Base-by-base conservation (phyloP, 2,329 filamentous ascomycete genomes). In the Hortaea sp. region DNA sequence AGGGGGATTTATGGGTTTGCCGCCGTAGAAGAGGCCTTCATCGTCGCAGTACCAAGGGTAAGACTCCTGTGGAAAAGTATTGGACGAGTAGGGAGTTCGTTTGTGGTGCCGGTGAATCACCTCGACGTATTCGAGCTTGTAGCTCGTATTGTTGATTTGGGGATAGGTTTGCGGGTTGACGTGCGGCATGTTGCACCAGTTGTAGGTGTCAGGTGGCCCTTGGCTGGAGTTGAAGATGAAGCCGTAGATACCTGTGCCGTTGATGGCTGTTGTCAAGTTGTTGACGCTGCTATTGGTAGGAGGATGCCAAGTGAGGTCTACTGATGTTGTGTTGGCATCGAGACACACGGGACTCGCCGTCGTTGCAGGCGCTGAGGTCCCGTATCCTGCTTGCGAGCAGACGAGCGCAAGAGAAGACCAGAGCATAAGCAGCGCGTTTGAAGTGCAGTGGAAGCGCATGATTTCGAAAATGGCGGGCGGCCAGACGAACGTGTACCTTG, bases 171-270 rank as follows among this genome's bases (percentile, higher is more conserved):
- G 64, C 20, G 63, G 67, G 30, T 85, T 75, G n/a, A 85, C 82
- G 66, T 90, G 87, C 1, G 87, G 86, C 85, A 92, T 92, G 59
- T 92, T 89, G 66, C 86, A 92, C 73, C 74, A 90, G 63, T 90
- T 88, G 65, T 89, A 89, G 1, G 68, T 73, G 35, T 59, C 79
- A 78, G 64, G 85, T 82, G 34, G 69, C 59, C 5, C 60, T 59
- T 45, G 72, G 66, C 0, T 84, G 31, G 75, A 74, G 58, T 87
- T 80, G 66, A 82, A 92, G 12, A 85, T 73, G 61, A 88, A 89
- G 1, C 83, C 85, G 62, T 87, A 82, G 0, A 81, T 74, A 1
- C 83, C 85, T 1, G 72, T 68, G 6, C 74, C 72, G 47, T 74
- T 70, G 42, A 88, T 61, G 0, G 77, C 80, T 5, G 67, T 63